Evolutionary conservation across 352 stramenopile species (phyloP), one percentile per base, ranked within the genome.

Genomic region (Phytophthora rubi): DNA sequence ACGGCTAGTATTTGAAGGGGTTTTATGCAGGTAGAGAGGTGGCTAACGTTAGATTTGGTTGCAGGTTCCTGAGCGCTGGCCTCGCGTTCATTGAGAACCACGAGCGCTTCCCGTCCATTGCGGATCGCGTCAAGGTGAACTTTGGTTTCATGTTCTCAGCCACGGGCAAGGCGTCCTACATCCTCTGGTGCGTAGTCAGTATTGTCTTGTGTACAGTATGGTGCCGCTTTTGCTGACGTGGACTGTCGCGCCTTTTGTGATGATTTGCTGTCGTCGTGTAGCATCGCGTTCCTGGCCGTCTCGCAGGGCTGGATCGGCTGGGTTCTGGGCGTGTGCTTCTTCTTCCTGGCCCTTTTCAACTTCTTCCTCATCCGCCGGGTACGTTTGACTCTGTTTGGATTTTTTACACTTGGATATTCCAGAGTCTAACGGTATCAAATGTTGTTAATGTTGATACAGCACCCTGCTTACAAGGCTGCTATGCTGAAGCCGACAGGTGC

Each of bases 61-160:
- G 33, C 60, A 93, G 83, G 73, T 85, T 86, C 51, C 53, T 91
- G 47, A 84, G 83, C 15, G 71, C 68, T 10, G 83, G 82, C 4
- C 76, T 95, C 9, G 86, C 90, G 5, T 93, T 95, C 54, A 76
- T 95, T 64, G 88, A 95, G 71, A 94, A 94, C 73, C 88, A 93
- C 59, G 86, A 95, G 58, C 82, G 82, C 63, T 95, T 95, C 70
- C 86, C 88, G 16, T 91, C 83, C 28, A 44, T 92, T 6, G 83
- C 86, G 8, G 79, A 92, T 62, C 89, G 91, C 53, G 82, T 93
- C 28, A 95, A 95, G 81, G 59, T 85, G 48, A 95, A 95, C 82
- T 95, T 95, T 71, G 88, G 85, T 47, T 95, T 95, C 68, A 95
- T 95, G 88, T 95, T 95, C 75, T 94, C 81, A 15, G 88, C 86